phyloP scores from a whole-genome alignment of 2,329 filamentous ascomycete species.

The Fonsecaea pedrosoi region DNA sequence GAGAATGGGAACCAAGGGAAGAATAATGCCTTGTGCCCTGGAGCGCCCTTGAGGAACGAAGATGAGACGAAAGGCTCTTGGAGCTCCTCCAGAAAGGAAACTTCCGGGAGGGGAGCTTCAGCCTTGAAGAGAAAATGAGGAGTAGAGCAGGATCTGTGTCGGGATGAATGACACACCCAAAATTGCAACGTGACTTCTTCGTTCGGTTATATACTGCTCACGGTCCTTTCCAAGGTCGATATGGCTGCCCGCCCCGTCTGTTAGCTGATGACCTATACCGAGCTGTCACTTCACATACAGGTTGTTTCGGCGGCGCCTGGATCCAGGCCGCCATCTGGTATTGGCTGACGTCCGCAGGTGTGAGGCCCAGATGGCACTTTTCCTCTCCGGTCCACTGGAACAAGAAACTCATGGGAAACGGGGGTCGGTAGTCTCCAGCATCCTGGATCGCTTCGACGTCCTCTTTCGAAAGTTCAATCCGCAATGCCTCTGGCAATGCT shows the following conservation, averaged over 20 bases:
- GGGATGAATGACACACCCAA: too few relatives aligned
- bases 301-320: slow-evolving; percentile 23
- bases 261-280: neutral
- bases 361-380: slow-evolving; percentile 16
- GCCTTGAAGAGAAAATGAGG: too few relatives aligned
- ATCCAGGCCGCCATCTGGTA: slow-evolving; percentile 32
- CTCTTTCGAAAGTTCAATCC: slow-evolving; percentile 56
- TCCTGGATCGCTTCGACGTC: slow-evolving; percentile 63
- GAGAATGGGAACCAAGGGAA: too few relatives aligned
- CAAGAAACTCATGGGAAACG: slow-evolving; percentile 55
- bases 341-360: slow-evolving; percentile 22
- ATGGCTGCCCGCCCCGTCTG: neutral
- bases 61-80: too few relatives aligned
- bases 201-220: too few relatives aligned
- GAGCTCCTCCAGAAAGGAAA: too few relatives aligned
- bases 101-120: too few relatives aligned
- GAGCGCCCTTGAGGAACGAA: too few relatives aligned
- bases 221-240: neutral
- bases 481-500: slow-evolving; percentile 63
- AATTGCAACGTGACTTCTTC: too few relatives aligned
- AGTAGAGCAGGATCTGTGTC: too few relatives aligned
- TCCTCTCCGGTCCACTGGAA: slow-evolving; percentile 16
- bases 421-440: slow-evolving; percentile 59
- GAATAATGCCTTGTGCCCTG: too few relatives aligned
- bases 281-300: slow-evolving; percentile 7